Conservation (phyloP, 495 filamentous ascomycete species). For the Xylaria longipes region DNA sequence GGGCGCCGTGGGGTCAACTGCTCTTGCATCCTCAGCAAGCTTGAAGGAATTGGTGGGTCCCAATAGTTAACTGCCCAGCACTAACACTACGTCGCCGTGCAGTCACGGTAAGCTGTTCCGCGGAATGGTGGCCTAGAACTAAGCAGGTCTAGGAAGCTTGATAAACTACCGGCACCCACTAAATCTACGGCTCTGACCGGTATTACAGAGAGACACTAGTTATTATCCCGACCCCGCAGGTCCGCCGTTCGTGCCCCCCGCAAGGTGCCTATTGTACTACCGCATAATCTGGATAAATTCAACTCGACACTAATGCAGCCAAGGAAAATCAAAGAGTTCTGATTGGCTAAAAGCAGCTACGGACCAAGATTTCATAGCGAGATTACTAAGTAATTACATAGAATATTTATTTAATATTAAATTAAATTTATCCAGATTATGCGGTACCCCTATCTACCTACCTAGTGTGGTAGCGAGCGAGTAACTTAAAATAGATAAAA, state of each 20-base stretch:
- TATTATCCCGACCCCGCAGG: conserved; percentile 15
- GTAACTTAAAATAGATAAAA: neutral
- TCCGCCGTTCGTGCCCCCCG: conserved; percentile 7
- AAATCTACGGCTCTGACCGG: neutral
- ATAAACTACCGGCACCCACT: neutral
- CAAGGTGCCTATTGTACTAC: neutral
- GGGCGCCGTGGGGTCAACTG: neutral
- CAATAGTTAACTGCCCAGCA: neutral
- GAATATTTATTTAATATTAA: too few relatives aligned
- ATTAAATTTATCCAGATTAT: too few relatives aligned
- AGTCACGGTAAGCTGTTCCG: conserved; percentile 13
- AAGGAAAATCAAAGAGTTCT: too few relatives aligned
- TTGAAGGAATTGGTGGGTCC: neutral
- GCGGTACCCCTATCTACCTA: neutral
- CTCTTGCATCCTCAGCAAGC: neutral
- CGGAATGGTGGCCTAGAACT: neutral
- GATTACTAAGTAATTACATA: too few relatives aligned
- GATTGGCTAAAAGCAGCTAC: too few relatives aligned
- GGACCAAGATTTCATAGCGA: too few relatives aligned
- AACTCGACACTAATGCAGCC: too few relatives aligned
- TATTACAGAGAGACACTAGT: neutral
- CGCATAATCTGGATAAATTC: too few relatives aligned
- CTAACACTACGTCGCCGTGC: neutral
- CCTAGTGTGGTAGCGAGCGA: neutral
- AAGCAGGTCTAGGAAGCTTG: neutral